Conservation (phyloP, 73 alveolate genomes). For the Tetrahymena borealis region DNA sequence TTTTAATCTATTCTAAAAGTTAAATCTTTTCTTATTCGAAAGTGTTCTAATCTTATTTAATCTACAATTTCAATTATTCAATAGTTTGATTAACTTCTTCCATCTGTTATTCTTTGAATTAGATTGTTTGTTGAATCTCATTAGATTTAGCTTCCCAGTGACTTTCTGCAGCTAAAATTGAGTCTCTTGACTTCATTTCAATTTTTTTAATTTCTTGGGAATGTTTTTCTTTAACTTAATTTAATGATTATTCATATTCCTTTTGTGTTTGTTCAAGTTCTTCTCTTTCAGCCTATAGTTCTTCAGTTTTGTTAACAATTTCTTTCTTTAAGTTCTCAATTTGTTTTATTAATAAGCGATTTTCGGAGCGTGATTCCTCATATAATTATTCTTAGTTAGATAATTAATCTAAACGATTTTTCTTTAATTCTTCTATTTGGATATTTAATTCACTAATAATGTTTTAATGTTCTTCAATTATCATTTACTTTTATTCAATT, state of each 20-base stretch:
- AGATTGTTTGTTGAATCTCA: not conserved
- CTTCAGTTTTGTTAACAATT: not conserved
- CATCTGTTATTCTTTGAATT: not conserved
- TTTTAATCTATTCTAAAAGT: too few species aligned
- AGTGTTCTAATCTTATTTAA: too few species aligned
- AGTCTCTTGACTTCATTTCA: not conserved
- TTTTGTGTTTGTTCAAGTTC: not conserved
- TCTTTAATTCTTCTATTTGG: not conserved
- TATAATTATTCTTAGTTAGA: not conserved
- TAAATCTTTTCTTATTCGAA: too few species aligned
- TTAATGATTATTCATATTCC: not conserved
- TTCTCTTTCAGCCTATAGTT: not conserved
- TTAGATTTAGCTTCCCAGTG: not conserved
- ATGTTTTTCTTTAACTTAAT: not conserved
- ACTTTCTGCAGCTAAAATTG: not conserved
- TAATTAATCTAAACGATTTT: not conserved
- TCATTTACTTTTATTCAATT: not conserved
- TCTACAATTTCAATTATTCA: too few species aligned
- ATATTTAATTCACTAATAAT: not conserved
- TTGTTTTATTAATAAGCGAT: not conserved
- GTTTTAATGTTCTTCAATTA: not conserved
- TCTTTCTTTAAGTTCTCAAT: not conserved
- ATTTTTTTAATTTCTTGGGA: not conserved
- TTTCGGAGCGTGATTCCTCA: not conserved
- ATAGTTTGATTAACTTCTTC: too few species aligned